Base-by-base conservation (phyloP, 257 asterid species). In the Galeopsis tetrahit region DNA sequence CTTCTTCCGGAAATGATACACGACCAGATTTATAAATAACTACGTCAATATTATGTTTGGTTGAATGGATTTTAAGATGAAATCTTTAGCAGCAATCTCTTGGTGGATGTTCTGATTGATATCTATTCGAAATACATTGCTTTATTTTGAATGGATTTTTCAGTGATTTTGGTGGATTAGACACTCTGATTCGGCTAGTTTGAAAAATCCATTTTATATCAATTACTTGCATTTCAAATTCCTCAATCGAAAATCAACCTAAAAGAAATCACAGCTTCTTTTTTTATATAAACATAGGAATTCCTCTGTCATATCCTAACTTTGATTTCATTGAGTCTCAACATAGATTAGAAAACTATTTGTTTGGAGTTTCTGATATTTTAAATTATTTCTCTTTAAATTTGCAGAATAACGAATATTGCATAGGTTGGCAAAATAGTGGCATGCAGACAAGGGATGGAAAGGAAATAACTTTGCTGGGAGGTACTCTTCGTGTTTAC, bases 391-490 rank as follows among this genome's bases (percentile, higher is more conserved):
- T 36, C 52, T 44, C 42, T 74, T 56, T 40, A 14, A 55, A 46
- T 75, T 84, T 75, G 75, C 90, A 88, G 92, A 74, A 83, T 8
- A 65, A 69, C 0, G 92, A 84, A 48, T 89, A 89, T 82, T 93
- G 98, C 63, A 72, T 90, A 21, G 93, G 96, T 63, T 90, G 89
- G 85, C 93, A 86, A 73, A 80, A 80, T 70, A 85, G 89, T 43
- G 94, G 80, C 28, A 74, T 81, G 77, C 84, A 79, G 78, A 77
- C 85, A 6, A 82, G 72, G 59, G 92, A 85, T 70, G 98, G 90
- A 72, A 78, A 72, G 60, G 92, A 87, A 31, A 60, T 82, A 40
- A 87, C 86, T 49, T 64, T 93, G 38, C 66, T 93, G 81, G 98
- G 98, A 78, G 98, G 95, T 88, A 82, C 14, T 63, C 63, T 70